These are phyloP conservation scores for Paramecium caudatum DNA, from an alignment of 73 alveolate species.

Conservation along the genomic window DNA sequence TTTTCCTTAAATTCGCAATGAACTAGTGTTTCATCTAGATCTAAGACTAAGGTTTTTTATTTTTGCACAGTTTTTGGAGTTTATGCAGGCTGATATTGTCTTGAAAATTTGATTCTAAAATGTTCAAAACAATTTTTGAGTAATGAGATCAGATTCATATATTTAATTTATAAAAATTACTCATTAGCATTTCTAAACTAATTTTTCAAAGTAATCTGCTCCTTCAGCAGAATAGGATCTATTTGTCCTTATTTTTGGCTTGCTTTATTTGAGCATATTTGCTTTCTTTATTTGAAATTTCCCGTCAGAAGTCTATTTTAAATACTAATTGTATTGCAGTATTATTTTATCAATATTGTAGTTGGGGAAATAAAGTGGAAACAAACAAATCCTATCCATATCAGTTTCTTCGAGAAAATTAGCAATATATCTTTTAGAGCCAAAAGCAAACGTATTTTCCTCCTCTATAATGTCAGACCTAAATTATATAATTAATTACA, in stretches of 20 bases:
- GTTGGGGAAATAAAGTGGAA: not conserved
- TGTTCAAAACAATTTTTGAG: conserved; percentile 42
- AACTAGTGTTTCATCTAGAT: conserved; percentile 64
- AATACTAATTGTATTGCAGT: not conserved
- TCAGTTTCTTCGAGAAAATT: conserved; percentile 34
- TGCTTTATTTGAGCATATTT: not conserved
- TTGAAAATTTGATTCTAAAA: not conserved
- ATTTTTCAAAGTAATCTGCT: conserved; percentile 52
- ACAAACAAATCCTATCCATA: not conserved
- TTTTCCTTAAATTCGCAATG: conserved; percentile 66
- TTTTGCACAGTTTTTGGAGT: not conserved
- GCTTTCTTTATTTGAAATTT: not conserved
- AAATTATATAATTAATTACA: not conserved
- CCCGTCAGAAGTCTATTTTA: not conserved
- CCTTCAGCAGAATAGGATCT: conserved; percentile 60
- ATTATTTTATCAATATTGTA: conserved; percentile 46
- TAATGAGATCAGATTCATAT: not conserved
- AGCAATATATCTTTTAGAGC: not conserved
- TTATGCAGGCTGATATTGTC: not conserved
- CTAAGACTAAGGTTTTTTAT: conserved; percentile 58
- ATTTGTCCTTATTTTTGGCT: not conserved
- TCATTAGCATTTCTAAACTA: not conserved
- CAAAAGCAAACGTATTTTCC: not conserved
- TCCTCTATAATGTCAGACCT: not conserved
- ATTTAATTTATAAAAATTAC: not conserved